phyloP scores from a whole-genome alignment of 2,329 filamentous ascomycete species.

The Epichloe sp. region DNA sequence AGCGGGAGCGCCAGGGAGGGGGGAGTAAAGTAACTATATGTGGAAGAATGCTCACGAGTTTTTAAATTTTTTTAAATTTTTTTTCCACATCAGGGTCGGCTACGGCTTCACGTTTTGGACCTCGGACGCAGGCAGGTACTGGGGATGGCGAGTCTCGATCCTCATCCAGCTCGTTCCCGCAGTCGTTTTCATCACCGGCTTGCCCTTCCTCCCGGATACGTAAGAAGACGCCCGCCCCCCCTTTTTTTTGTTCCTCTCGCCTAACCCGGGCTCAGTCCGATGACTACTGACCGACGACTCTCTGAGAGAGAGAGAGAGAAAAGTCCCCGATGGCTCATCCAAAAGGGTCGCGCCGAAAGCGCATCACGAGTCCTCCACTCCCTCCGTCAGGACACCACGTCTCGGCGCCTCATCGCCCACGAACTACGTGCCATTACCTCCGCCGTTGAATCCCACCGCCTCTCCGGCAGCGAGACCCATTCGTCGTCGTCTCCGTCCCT shows the following conservation, averaged over 20 bases:
- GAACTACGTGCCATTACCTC: conserved; percentile 34
- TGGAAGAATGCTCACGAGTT: background rate
- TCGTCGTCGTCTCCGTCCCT: conserved; percentile 9
- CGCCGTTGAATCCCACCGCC: conserved; percentile 26
- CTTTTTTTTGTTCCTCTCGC: too few species aligned
- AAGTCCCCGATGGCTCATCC: conserved; percentile 44
- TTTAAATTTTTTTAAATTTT: too few species aligned
- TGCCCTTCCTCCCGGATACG: conserved; percentile 42
- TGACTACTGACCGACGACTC: too few species aligned
- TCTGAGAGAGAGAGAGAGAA: too few species aligned
- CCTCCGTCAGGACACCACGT: conserved; percentile 32
- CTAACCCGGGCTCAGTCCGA: background rate
- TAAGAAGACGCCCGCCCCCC: conserved; percentile 13
- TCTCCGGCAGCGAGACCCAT: conserved; percentile 5
- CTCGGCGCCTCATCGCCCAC: conserved; percentile 21
- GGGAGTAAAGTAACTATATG: too few species aligned
- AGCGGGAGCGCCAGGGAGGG: too few species aligned
- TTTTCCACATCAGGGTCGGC: conserved; percentile 30
- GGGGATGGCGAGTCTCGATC: conserved; percentile 41
- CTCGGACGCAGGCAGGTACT: conserved; percentile 24
- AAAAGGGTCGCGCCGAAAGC: conserved; percentile 29
- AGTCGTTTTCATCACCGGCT: conserved; percentile 32
- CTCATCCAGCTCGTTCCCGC: conserved; percentile 39
- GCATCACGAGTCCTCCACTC: conserved; percentile 32
- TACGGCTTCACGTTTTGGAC: conserved; percentile 43